A percentile compares a stretch with the other conserved stretches of the same genome.
phyloP scores from a whole-genome alignment of 2,329 filamentous ascomycete genomes.

The Paraconiothyrium sp. region DNA sequence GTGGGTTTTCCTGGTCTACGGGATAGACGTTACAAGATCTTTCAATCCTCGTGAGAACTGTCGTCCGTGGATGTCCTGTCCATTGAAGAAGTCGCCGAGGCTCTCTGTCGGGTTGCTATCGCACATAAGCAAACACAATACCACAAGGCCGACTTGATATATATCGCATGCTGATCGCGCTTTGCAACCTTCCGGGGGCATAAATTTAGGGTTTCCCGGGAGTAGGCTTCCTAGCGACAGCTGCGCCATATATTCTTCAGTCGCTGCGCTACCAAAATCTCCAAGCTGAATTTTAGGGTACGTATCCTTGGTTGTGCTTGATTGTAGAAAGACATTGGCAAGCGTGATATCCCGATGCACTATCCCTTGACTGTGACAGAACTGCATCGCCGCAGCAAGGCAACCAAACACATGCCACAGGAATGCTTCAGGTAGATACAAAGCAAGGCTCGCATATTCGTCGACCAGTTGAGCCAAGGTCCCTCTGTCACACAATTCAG shows the following conservation, averaged over 20 bases:
- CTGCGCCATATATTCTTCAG: neutral
- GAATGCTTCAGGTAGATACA: constrained; percentile 10
- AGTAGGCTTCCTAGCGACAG: neutral
- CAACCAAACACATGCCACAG: constrained; percentile 9
- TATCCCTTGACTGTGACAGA: constrained; percentile 1
- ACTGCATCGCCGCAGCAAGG: constrained; percentile 7
- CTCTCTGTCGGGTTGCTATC: neutral
- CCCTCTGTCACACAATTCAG: constrained; percentile 5
- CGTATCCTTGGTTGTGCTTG: neutral
- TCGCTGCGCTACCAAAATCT: constrained; percentile 10
- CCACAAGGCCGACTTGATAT: constrained; percentile 12
- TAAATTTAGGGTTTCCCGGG: constrained; percentile 1
- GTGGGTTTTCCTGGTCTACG: no score
- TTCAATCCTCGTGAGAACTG: neutral
- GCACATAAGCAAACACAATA: constrained; percentile 11
- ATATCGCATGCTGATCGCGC: constrained; percentile 2
- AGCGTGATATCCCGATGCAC: constrained; percentile 12
- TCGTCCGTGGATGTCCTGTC: neutral
- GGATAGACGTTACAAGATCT: no score
- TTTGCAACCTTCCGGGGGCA: constrained; percentile 9
- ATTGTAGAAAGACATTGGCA: constrained; percentile 2
- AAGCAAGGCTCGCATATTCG: neutral
- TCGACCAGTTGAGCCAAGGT: constrained; percentile 7
- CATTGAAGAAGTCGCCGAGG: neutral
- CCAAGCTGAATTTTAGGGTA: constrained; percentile 5